Evolutionary conservation across 305 asterid genomes (phyloP).

Genomic region (Plantago rigida): DNA sequence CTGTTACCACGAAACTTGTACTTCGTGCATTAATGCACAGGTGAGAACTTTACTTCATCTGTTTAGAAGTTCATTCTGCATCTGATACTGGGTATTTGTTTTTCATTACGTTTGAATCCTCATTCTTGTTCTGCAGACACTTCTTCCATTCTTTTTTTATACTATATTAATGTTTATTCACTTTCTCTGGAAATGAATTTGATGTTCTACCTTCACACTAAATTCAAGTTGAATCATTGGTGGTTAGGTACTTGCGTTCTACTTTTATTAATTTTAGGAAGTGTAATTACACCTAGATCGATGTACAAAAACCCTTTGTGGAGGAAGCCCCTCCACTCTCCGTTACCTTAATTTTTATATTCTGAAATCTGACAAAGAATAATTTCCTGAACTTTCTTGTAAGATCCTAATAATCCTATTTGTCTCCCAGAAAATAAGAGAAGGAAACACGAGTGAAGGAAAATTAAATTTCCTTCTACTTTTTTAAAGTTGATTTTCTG

Average conservation of each 20-base stretch:
- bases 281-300: no score
- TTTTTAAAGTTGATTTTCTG: no score
- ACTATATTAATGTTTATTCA: no score
- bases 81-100: neutral
- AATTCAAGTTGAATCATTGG: slow-evolving; percentile 16
- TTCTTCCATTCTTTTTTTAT: neutral
- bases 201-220: slow-evolving; percentile 20
- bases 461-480: no score
- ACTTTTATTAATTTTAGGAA: no score
- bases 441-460: no score
- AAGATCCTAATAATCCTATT: no score
- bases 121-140: slow-evolving; percentile 4
- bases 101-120: neutral
- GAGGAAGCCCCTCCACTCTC: no score
- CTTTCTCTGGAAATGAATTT: slow-evolving; percentile 20
- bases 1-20: slow-evolving; percentile 63
- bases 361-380: neutral
- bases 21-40: slow-evolving; percentile 84
- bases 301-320: no score
- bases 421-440: no score
- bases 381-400: neutral
- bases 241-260: slow-evolving; percentile 8
- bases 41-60: slow-evolving; percentile 30
- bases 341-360: neutral
- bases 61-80: neutral